phyloP scores from a whole-genome alignment of 83 land plant genomes.

The Picea engelmannii region DNA sequence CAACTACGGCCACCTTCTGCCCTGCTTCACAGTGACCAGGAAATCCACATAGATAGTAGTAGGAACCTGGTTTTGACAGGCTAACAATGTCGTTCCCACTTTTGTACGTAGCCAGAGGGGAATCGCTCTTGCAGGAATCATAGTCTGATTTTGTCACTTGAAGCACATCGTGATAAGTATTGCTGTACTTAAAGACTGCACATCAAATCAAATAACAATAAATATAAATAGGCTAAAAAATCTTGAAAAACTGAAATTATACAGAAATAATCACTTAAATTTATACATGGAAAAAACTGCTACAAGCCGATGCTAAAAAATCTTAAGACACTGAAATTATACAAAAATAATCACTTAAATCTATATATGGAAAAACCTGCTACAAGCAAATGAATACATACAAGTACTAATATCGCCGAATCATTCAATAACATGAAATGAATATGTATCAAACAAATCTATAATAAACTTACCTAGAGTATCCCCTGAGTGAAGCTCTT shows the following conservation, averaged over 20 bases:
- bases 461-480: slow-evolving; percentile 10
- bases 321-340: no score
- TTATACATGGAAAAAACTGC: no score
- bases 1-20: slow-evolving; percentile 68
- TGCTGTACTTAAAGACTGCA: slow-evolving; percentile 63
- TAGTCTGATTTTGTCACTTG: slow-evolving; percentile 48
- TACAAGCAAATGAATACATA: no score
- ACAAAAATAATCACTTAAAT: no score
- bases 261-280: no score
- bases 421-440: background rate
- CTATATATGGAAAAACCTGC: no score
- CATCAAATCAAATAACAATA: background rate
- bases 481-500: slow-evolving; percentile 22
- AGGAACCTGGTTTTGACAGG: slow-evolving; percentile 40
- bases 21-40: slow-evolving; percentile 70
- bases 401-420: background rate
- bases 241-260: no score
- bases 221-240: no score
- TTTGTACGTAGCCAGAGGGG: slow-evolving; percentile 39
- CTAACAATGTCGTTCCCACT: slow-evolving; percentile 55
- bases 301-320: no score
- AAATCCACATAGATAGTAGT: slow-evolving; percentile 63
- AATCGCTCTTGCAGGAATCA: slow-evolving; percentile 46
- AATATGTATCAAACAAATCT: background rate
- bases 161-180: slow-evolving; percentile 68